phyloP scores from a whole-genome alignment of 768 basidiomycete species.

The Agaricus subrufescens region DNA sequence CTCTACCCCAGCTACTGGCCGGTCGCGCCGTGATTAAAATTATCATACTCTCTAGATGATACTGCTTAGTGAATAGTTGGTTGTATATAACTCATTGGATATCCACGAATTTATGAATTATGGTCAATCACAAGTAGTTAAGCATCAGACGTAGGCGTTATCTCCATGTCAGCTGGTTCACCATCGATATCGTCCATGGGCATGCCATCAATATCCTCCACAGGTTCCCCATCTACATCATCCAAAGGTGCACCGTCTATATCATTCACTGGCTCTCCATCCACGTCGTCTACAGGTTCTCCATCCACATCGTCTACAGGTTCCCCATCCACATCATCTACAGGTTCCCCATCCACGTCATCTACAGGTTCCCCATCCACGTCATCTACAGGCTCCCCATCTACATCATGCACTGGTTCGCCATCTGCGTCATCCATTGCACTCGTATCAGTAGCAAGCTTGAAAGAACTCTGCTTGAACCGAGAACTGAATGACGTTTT shows the following conservation, averaged over 20 bases:
- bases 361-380: slow-evolving; percentile 19
- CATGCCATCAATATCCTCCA: slow-evolving; percentile 26
- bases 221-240: slow-evolving; percentile 38
- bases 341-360: slow-evolving; percentile 31
- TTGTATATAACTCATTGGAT: slow-evolving; percentile 24
- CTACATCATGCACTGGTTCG: slow-evolving; percentile 18
- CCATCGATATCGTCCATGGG: slow-evolving; percentile 42
- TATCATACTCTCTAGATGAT: background rate
- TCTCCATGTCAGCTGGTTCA: slow-evolving; percentile 26
- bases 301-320: slow-evolving; percentile 49
- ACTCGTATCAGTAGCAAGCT: slow-evolving; percentile 47
- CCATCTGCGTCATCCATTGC: slow-evolving; percentile 12
- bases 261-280: slow-evolving; percentile 30
- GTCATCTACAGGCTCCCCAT: background rate
- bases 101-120: slow-evolving; percentile 7
- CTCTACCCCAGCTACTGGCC: slow-evolving; percentile 27
- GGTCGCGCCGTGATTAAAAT: slow-evolving; percentile 34
- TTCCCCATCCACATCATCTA: slow-evolving; percentile 32
- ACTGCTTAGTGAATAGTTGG: background rate
- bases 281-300: slow-evolving; percentile 31
- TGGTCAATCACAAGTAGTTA: background rate
- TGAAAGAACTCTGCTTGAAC: slow-evolving; percentile 78
- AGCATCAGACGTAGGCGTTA: background rate
- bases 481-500: slow-evolving; percentile 39
- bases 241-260: slow-evolving; percentile 31